Evolutionary conservation across 2,329 filamentous ascomycete species (phyloP), one percentile per base, ranked within the genome.

Genomic region (Tolypocladium paradoxum): DNA sequence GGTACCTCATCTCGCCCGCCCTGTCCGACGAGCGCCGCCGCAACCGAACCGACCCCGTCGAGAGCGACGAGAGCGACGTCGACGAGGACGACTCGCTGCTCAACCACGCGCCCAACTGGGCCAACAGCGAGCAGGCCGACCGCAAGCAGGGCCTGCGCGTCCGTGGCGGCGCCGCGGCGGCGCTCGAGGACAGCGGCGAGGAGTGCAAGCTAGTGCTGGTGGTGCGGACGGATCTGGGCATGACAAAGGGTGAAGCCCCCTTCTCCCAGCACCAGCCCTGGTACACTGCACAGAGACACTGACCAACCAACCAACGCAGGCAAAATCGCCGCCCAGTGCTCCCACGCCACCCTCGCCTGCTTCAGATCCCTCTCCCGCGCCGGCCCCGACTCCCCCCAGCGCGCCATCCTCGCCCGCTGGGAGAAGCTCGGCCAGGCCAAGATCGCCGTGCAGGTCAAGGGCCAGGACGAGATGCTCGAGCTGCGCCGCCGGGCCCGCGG

Each of bases 291-390:
- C 8, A 1, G 5, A 27, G n/a, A 14, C 37, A 31, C 36, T 31
- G 7, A 49, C 33, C 24, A 12, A 49, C 33, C 24, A 22, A 6
- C 33, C 31, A 18, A 27, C 48, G 47, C 58, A 96, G 92, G 92
- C 64, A 99, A 99, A 78, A 96, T 97, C 64, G 93, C 90, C 54
- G 93, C 93, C 8, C 93, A 97, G 72, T 92, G 88, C 72, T 88
- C 86, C 49, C 93, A 97, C 71, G 93, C 93, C n/a, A 96, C 92
- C 3, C 84, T 99, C 53, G 91, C 92, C 53, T 97, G 92, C 80
- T 99, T 96, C 83, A 97, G 96, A 74, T 75, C 84, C 55, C 83
- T 95, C 58, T 72, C 82, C 53, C 71, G 75, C 52, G 73, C 81
- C n/a, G 72, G 77, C 51, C 72, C 79, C 40, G 69, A 74, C 37